Evolutionary conservation across 495 filamentous ascomycete species (phyloP).

Genomic region (Podospora didyma): DNA sequence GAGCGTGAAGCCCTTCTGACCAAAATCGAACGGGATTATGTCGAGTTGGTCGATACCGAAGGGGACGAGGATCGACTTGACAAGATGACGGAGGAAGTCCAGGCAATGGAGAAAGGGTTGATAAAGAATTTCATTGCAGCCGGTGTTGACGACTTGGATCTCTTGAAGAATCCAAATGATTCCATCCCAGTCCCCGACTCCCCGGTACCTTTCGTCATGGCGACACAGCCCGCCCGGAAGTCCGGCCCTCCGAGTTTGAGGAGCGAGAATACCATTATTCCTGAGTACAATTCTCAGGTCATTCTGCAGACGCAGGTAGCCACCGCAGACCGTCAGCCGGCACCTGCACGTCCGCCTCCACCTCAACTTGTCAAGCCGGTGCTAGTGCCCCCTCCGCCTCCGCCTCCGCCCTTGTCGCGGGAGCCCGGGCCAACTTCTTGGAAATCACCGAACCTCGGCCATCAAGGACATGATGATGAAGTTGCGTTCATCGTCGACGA

Average conservation of each 20-base stretch:
- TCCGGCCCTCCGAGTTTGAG: slow-evolving; percentile 4
- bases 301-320: slow-evolving; percentile 46
- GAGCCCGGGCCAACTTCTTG: neutral
- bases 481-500: slow-evolving; percentile 18
- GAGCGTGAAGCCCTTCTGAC: slow-evolving; percentile 33
- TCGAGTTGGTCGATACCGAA: slow-evolving; percentile 32
- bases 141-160: slow-evolving; percentile 33
- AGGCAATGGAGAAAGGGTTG: slow-evolving; percentile 24
- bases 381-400: neutral
- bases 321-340: neutral
- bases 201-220: slow-evolving; percentile 16
- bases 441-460: neutral
- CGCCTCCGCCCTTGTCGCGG: neutral
- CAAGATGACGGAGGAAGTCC: slow-evolving; percentile 27
- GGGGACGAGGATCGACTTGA: slow-evolving; percentile 36
- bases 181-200: slow-evolving; percentile 19
- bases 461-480: neutral
- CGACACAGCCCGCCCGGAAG: slow-evolving; percentile 17
- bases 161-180: slow-evolving; percentile 26
- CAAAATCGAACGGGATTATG: slow-evolving; percentile 34
- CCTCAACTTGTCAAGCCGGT: neutral
- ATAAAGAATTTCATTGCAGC: slow-evolving; percentile 27
- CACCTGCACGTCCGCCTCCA: neutral
- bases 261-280: slow-evolving; percentile 24
- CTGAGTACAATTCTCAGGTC: slow-evolving; percentile 40